Evolutionary conservation across 2,329 filamentous ascomycete species (phyloP).

Genomic region (Fonsecaea multimorphosa): DNA sequence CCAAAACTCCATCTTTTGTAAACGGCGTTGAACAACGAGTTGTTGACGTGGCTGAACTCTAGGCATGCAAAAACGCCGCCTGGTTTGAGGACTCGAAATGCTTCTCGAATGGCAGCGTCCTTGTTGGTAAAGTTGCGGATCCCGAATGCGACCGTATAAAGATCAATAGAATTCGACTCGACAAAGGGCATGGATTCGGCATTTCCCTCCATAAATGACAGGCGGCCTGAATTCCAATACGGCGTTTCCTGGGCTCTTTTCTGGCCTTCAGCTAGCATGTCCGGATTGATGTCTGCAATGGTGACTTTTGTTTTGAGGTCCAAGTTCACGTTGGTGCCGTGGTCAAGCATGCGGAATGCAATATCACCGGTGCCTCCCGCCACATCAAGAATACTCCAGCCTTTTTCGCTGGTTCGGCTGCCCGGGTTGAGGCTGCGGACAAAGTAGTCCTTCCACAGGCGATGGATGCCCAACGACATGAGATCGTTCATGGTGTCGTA

Average conservation of each 20-base stretch:
- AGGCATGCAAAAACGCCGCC: conserved; percentile 96
- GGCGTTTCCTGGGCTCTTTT: conserved; percentile 73
- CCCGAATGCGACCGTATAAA: conserved; percentile 97
- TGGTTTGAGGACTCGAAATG: conserved; percentile 86
- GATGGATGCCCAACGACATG: conserved; percentile 97
- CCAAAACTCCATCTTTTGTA: conserved; percentile 97
- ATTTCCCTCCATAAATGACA: conserved; percentile 87
- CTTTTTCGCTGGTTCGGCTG: conserved; percentile 52
- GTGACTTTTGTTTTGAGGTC: conserved; percentile 84
- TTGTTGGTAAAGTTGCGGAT: conserved; percentile 98
- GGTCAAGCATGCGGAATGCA: conserved; percentile 92
- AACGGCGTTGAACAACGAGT: conserved; percentile 76
- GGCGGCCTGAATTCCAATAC: conserved; percentile 60
- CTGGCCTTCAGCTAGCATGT: conserved; percentile 88
- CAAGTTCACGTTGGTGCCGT: conserved; percentile 78
- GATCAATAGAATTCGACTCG: conserved; percentile 74
- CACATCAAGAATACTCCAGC: conserved; percentile 86
- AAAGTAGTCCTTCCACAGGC: conserved; percentile 97
- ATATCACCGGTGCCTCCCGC: conserved; percentile 98
- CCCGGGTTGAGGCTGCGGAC: conserved; percentile 90
- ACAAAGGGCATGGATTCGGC: conserved; percentile 75
- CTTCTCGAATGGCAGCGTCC: conserved; percentile 78
- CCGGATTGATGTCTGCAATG: conserved; percentile 93
- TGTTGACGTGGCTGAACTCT: conserved; percentile 88
- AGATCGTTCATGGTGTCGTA: conserved; percentile 99